Evolutionary conservation across 495 filamentous ascomycete genomes (phyloP), one percentile per base, ranked within the genome.

Genomic region (Penicillium cinerascens): DNA sequence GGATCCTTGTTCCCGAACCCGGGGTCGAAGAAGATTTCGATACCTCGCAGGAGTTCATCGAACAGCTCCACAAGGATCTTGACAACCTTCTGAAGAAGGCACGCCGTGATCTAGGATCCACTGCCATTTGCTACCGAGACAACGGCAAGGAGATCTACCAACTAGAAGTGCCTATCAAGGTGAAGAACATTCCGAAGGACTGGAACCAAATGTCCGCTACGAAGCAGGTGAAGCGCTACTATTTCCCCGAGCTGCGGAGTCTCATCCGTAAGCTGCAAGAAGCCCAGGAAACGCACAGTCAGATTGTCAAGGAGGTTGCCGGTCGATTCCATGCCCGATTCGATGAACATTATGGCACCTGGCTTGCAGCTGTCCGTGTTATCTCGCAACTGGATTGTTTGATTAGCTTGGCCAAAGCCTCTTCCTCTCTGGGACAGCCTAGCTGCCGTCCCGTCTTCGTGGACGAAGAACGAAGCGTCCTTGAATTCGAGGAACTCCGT

Each of bases 171-270:
- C 95, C 95, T 0, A 83, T 87, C 58, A 86, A 90, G 39, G 78
- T 91, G 64, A 95, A 92, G 65, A 74, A 73, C 25, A 80, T 99
- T 6, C 93, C 95, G 0, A 86, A 87, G 58, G 74, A 71, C 55
- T 99, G 95, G 95, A 83, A 89, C 59, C 93, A 97, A 68, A 97
- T 96, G 92, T 97, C 92, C 16, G 87, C 90, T 9, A 96, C 95
- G 0, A 79, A 86, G 43, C 84, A 86, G 43, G 88, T 93, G 63
- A 97, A 96, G 69, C 88, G 95, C 0, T 99, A 93, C 76, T 99
- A 97, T 73, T 92, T 86, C 58, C 83, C 86, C 10, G 88, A 95
- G 61, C 75, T 97, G 6, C 85, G 89, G 16, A 77, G 75, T 22
- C 79, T 95, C 8, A 89, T 99, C 23, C 84, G 91, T 41, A 79